Evolutionary conservation across 148 eudicot species (phyloP), one percentile per base, ranked within the genome.

Genomic region (Nepenthes mirabilis): DNA sequence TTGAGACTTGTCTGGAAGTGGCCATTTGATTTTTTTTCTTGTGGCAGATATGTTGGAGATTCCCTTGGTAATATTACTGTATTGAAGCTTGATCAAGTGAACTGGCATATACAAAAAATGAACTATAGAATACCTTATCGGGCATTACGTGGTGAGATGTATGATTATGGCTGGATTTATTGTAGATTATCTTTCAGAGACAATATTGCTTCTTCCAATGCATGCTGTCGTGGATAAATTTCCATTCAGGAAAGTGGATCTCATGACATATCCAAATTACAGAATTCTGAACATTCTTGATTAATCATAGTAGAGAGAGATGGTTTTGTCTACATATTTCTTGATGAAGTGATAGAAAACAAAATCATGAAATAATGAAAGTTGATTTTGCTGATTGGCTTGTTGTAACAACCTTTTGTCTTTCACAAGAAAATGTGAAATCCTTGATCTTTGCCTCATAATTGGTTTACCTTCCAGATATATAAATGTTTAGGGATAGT

Each of bases 1-100:
- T 35, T 34, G 55, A 32, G n/a, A 10, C 12, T n/a, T 9, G 13
- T 12, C 32, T 62, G 55, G 40, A 11, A 49, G n/a, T 13, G 9
- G 11, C 36, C n/a, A 47, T 8, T 55, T 52, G 9, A 3, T 49
- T 14, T 72, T 6, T 14, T 54, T 14, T 56, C 33, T 14, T 9
- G 70, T 37, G 65, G 34, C 78, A 93, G 99, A 74, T 89, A 79
- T 63, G 65, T 81, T 60, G 99, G 99, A 74, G 85, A 89, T 68
- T 76, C 82, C 36, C 49, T 52, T 58, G 99, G 99, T 56, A 75
- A 78, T 79, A 81, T 93, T 52, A 80, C 90, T 0, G 81, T 89
- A 60, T 70, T 86, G 80, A 83, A 83, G 74, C 70, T 85, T 63
- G 74, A 77, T 69, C 68, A 69, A 65, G 85, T 77, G 49, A 54